Conservation (phyloP, 2,329 filamentous ascomycete genomes). For the Graphilbum sp. region DNA sequence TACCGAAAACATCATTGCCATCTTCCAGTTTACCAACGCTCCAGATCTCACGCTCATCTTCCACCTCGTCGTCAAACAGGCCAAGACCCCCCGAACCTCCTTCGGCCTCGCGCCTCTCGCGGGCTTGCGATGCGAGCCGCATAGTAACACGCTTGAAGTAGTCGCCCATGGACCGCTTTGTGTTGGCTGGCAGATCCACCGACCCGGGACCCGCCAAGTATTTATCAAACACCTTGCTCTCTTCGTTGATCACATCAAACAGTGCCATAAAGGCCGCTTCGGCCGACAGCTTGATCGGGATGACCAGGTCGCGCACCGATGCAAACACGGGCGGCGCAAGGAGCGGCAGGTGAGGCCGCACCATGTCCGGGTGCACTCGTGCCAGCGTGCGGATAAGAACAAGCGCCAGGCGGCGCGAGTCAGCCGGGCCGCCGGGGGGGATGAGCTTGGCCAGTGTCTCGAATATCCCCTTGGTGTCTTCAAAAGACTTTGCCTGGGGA, state of each 20-base stretch:
- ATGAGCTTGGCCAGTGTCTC: slow-evolving; percentile 61
- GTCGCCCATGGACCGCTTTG: slow-evolving; percentile 68
- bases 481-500: slow-evolving; percentile 51
- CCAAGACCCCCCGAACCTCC: slow-evolving; percentile 76
- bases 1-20: slow-evolving; percentile 39
- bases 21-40: slow-evolving; percentile 83
- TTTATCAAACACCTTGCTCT: slow-evolving; percentile 75
- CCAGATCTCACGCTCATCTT: slow-evolving; percentile 94
- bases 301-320: slow-evolving; percentile 77
- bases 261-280: slow-evolving; percentile 87
- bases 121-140: slow-evolving; percentile 68
- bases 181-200: slow-evolving; percentile 48
- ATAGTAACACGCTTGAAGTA: slow-evolving; percentile 92
- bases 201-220: slow-evolving; percentile 57
- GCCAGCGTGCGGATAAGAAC: slow-evolving; percentile 78
- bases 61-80: slow-evolving; percentile 74
- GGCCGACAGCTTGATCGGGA: slow-evolving; percentile 87
- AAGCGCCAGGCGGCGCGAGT: slow-evolving; percentile 72
- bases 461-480: slow-evolving; percentile 64
- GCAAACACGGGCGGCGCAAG: slow-evolving; percentile 78
- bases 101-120: slow-evolving; percentile 81
- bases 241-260: slow-evolving; percentile 80
- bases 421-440: slow-evolving; percentile 59
- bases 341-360: slow-evolving; percentile 63
- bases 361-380: slow-evolving; percentile 61